Evolutionary conservation across 352 stramenopile species (phyloP), one percentile per base, ranked within the genome.

Genomic region (Phytopythium kandeliae): DNA sequence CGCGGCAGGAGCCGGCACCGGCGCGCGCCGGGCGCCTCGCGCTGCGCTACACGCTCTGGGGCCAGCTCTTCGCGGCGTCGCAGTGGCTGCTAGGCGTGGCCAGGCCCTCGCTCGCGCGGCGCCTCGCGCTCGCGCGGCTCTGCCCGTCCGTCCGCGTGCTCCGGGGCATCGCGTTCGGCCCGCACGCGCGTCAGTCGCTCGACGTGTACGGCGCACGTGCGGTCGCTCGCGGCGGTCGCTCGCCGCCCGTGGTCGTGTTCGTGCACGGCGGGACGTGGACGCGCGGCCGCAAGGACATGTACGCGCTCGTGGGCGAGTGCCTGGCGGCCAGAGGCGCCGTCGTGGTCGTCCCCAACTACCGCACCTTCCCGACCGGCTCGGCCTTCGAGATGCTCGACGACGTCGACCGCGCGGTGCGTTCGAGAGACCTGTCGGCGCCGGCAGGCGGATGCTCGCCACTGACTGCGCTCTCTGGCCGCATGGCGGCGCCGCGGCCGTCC

Each of bases 351-450:
- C 77, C 94, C 30, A 90, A 96, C 66, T 97, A 97, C 60, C 67
- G 83, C n/a, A 96, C 93, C 53, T 97, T 93, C 62, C 92, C 92
- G 1, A 73, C 68, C 9, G 85, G 77, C 6, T 76, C 78, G 22
- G 73, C 97, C 24, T 48, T 85, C 22, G 83, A 94, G 22, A 97
- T 97, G 86, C 69, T 92, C 22, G 48, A 92, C 34, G 90, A 98
- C 63, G 67, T 96, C 13, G 71, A 96, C 31, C 65, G 69, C 17
- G 77, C 79, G 55, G 78, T 91, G 56, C 17, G 71, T 26, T 15
- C 26, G 9, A 2, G 16, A 9, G 10, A 31, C 4, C 28, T 10
- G 4, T 4, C 9, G 28, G 28, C 19, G 16, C 2, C 9, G 2
- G n/a, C 22, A 16, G 6, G 36, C 22, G 36, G 16, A 25, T 1